Evolutionary conservation across 768 basidiomycete genomes (phyloP).

Genomic region (Kwoniella shandongensis): DNA sequence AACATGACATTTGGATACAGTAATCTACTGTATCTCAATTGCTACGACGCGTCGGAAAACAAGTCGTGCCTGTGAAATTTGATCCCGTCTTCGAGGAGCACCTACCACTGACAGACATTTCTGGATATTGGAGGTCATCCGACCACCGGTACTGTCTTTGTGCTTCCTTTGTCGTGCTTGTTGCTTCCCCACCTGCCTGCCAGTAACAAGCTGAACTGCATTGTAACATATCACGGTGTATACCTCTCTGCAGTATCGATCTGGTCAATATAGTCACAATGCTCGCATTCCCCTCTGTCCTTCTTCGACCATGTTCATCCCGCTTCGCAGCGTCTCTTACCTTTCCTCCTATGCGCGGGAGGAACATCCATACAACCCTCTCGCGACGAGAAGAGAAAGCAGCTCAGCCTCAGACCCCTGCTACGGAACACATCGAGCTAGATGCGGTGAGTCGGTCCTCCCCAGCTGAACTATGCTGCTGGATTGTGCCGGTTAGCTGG

Average conservation of each 20-base stretch:
- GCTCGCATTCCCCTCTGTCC: constrained; percentile 1
- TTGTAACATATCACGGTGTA: too few relatives aligned
- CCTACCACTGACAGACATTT: too few relatives aligned
- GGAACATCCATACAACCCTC: constrained; percentile 11
- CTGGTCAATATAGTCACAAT: neutral
- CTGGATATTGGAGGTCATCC: neutral
- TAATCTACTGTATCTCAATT: neutral
- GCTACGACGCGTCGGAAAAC: constrained; percentile 11
- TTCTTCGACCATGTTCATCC: constrained; percentile 30
- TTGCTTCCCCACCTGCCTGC: too few relatives aligned
- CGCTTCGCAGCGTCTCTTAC: constrained; percentile 25
- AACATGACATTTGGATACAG: neutral
- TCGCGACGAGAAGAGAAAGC: constrained; percentile 20
- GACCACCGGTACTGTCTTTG: neutral
- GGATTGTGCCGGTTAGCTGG: too few relatives aligned
- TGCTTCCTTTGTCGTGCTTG: neutral
- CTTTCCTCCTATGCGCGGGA: neutral
- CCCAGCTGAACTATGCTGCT: neutral
- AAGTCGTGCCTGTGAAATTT: constrained; percentile 7
- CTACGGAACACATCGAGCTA: constrained; percentile 39
- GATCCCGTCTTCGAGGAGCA: constrained; percentile 12
- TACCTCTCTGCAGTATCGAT: too few relatives aligned
- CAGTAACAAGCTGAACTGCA: too few relatives aligned
- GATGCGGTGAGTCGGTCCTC: constrained; percentile 21
- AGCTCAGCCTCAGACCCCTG: constrained; percentile 37